Evolutionary conservation across 805 yeast genomes (phyloP).

Genomic region (Teunomyces cretensis): DNA sequence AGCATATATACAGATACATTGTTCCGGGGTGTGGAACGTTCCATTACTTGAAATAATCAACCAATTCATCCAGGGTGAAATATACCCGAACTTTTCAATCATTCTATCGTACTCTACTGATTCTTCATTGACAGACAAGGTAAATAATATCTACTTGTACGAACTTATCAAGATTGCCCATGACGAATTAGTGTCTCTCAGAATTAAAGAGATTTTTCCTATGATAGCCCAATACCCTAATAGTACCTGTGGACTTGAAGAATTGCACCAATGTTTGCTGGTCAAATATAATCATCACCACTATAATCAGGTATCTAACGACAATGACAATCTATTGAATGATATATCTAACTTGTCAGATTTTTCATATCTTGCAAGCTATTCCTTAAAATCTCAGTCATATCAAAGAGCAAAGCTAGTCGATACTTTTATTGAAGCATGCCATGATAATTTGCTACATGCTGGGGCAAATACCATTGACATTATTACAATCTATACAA

Average conservation of each 20-base stretch:
- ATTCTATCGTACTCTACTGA: slow-evolving; percentile 15
- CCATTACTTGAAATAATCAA: slow-evolving; percentile 34
- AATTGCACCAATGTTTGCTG: slow-evolving; percentile 53
- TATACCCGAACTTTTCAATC: slow-evolving; percentile 37
- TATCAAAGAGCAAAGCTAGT: slow-evolving; percentile 55
- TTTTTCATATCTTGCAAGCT: slow-evolving; percentile 15
- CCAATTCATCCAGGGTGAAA: slow-evolving; percentile 36
- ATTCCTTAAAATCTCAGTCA: slow-evolving; percentile 23
- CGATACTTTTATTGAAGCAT: slow-evolving; percentile 44
- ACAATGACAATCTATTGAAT: not conserved
- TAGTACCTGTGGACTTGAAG: slow-evolving; percentile 54
- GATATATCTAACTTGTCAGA: slow-evolving; percentile 6
- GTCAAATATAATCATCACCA: slow-evolving; percentile 18
- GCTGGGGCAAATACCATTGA: slow-evolving; percentile 80
- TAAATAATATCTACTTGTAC: slow-evolving; percentile 15
- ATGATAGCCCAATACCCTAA: slow-evolving; percentile 55
- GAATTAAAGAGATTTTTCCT: slow-evolving; percentile 59
- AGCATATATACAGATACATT: slow-evolving; percentile 24
- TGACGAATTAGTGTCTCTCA: slow-evolving; percentile 41
- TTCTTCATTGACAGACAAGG: slow-evolving; percentile 7
- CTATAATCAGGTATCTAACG: not conserved
- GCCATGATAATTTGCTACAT: slow-evolving; percentile 56
- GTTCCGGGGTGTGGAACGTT: slow-evolving; percentile 38
- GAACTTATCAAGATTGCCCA: slow-evolving; percentile 38
- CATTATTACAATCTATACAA: slow-evolving; percentile 66